Conservation (phyloP, 2,329 filamentous ascomycete genomes). For the Sporothrix variecibatus region DNA sequence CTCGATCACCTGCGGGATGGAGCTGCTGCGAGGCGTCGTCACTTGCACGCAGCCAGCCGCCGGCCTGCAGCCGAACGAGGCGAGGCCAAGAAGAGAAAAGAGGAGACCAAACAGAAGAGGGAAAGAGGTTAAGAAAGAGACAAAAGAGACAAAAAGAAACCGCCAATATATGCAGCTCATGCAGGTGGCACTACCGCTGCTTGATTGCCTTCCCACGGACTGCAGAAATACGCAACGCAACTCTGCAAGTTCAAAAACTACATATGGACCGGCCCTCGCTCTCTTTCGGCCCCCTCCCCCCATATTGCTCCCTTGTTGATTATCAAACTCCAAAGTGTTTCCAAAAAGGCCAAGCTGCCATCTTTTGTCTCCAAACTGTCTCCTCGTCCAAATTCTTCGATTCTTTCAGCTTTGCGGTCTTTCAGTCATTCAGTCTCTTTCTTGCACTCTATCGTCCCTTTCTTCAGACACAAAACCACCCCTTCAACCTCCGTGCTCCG, state of each 20-base stretch:
- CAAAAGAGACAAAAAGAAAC: neutral
- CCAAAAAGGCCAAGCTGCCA: conserved; percentile 23
- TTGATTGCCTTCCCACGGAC: neutral
- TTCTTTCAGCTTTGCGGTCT: conserved; percentile 40
- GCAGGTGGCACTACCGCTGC: conserved; percentile 2
- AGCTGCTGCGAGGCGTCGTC: conserved; percentile 18
- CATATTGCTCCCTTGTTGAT: conserved; percentile 33
- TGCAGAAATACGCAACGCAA: neutral
- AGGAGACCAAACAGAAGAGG: no score
- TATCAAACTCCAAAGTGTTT: conserved; percentile 48
- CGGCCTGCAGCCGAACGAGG: conserved; percentile 9
- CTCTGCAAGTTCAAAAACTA: conserved; percentile 13
- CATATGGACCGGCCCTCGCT: conserved; percentile 22
- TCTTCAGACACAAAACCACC: neutral
- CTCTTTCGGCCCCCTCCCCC: conserved; percentile 27
- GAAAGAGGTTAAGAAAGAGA: neutral
- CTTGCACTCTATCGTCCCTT: neutral
- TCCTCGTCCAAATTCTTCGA: conserved; percentile 35
- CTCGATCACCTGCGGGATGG: neutral
- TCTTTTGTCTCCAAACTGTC: conserved; percentile 31
- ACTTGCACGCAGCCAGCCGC: conserved; percentile 14
- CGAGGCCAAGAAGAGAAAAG: neutral
- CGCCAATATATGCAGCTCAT: conserved; percentile 2
- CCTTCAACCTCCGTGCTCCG: conserved; percentile 35
- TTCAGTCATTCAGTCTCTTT: neutral